These are phyloP conservation scores for Neophaeococcomyces mojaviensis DNA, from an alignment of 2,329 filamentous ascomycete species.

Conservation along the genomic window DNA sequence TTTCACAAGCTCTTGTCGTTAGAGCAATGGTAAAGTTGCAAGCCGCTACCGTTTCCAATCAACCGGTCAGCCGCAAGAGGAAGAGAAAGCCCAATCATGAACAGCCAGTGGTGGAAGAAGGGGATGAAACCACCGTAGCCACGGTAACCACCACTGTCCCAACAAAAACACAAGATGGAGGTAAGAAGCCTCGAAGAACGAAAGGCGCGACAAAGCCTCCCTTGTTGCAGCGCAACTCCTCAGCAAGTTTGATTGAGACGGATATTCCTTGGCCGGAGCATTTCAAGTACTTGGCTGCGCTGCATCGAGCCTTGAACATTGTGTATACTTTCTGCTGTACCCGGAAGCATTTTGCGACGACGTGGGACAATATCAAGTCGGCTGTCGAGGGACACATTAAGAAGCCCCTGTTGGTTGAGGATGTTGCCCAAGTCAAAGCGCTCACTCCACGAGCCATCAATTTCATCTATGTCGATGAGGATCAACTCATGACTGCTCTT, in stretches of 20 bases:
- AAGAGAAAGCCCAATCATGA: slow-evolving; percentile 25
- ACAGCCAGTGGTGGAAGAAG: slow-evolving; percentile 12
- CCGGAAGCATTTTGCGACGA: slow-evolving; percentile 84
- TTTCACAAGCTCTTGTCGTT: too few relatives aligned
- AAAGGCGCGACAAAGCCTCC: slow-evolving; percentile 31
- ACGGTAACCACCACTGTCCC: slow-evolving; percentile 40
- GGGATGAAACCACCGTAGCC: slow-evolving; percentile 6
- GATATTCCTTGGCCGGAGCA: slow-evolving; percentile 63
- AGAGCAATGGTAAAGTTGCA: slow-evolving; percentile 33
- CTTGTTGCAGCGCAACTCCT: slow-evolving; percentile 33
- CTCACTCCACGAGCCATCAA: slow-evolving; percentile 70
- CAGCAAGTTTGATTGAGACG: slow-evolving; percentile 41
- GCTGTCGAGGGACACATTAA: slow-evolving; percentile 79
- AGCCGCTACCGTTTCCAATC: slow-evolving; percentile 35
- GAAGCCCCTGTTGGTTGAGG: slow-evolving; percentile 60
- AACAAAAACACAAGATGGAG: slow-evolving; percentile 52
- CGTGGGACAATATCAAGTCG: slow-evolving; percentile 77
- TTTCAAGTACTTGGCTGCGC: slow-evolving; percentile 66
- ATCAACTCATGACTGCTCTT: slow-evolving; percentile 71
- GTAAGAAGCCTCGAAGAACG: slow-evolving; percentile 43
- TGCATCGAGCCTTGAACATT: slow-evolving; percentile 77
- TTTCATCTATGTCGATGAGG: slow-evolving; percentile 80
- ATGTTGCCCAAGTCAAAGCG: slow-evolving; percentile 74
- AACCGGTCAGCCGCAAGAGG: slow-evolving; percentile 33
- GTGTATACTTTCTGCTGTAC: slow-evolving; percentile 94